These are phyloP conservation scores for Lecanicillium sp. DNA, from an alignment of 2,329 filamentous ascomycete species.

Conservation along the genomic window DNA sequence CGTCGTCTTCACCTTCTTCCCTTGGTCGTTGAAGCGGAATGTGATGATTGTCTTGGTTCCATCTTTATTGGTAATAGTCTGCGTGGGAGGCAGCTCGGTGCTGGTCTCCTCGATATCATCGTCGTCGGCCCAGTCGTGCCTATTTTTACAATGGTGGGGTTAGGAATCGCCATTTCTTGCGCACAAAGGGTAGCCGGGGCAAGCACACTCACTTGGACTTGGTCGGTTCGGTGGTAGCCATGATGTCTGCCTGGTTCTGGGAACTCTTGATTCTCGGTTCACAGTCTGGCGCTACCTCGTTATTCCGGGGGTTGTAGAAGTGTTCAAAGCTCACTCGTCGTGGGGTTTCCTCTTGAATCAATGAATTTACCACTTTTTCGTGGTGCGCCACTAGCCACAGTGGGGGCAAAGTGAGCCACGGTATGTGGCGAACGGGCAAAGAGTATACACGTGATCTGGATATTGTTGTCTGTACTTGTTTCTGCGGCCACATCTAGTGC, in stretches of 20 bases:
- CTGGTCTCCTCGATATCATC: conserved; percentile 73
- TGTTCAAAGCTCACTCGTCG: conserved; percentile 14
- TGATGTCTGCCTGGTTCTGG: conserved; percentile 16
- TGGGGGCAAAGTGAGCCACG: conserved; percentile 20
- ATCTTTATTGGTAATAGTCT: conserved; percentile 94
- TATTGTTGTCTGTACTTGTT: too few relatives aligned
- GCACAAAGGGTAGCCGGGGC: conserved; percentile 10
- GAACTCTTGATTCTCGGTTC: conserved; percentile 7
- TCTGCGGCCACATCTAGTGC: too few relatives aligned
- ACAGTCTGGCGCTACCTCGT: conserved; percentile 12
- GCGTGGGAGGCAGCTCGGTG: conserved; percentile 67
- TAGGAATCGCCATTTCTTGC: conserved; percentile 17
- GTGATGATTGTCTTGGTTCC: conserved; percentile 94
- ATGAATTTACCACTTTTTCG: conserved; percentile 33
- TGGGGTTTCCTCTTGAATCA: conserved; percentile 27
- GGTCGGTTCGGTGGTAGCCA: conserved; percentile 29
- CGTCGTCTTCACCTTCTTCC: conserved; percentile 94
- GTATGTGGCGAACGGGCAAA: conserved; percentile 13
- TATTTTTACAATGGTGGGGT: conserved; percentile 27
- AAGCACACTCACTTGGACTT: conserved; percentile 30
- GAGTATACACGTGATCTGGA: conserved; percentile 7
- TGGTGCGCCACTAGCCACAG: conserved; percentile 27
- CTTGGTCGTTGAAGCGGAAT: conserved; percentile 83
- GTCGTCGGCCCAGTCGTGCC: conserved; percentile 89
- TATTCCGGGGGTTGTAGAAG: conserved; percentile 14